Evolutionary conservation across 768 basidiomycete species (phyloP).

Genomic region (Suillus clintonianus): DNA sequence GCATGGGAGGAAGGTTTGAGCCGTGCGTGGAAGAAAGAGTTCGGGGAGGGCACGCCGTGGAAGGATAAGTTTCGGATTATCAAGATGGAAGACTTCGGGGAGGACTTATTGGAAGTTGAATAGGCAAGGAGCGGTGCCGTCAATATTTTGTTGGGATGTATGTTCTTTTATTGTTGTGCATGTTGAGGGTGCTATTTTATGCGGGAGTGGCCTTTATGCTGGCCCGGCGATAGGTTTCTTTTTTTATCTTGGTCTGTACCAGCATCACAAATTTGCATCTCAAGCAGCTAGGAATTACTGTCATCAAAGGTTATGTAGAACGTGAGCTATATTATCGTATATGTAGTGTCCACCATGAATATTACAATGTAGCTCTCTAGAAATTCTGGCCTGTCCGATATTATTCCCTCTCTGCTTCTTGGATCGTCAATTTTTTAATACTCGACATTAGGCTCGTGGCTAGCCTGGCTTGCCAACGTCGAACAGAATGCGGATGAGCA

Average conservation of each 20-base stretch:
- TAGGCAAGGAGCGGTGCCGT: conserved; percentile 16
- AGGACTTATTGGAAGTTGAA: conserved; percentile 52
- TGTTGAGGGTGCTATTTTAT: neutral
- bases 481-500: no score
- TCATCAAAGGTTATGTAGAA: neutral
- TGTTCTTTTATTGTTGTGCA: conserved; percentile 3
- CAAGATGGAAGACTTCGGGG: conserved; percentile 68
- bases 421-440: no score
- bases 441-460: no score
- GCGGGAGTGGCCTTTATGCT: neutral
- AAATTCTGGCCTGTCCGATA: no score
- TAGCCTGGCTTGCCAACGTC: no score
- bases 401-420: neutral
- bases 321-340: neutral
- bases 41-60: conserved; percentile 53
- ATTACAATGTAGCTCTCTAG: neutral
- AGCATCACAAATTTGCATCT: neutral
- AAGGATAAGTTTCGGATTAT: conserved; percentile 53
- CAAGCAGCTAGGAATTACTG: neutral
- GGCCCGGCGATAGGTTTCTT: neutral
- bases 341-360: neutral
- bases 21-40: conserved; percentile 73
- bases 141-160: neutral
- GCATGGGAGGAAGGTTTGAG: conserved; percentile 88
- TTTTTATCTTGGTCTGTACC: neutral